Conservation (phyloP, 2,329 filamentous ascomycete genomes). For the Elsinoe ampelina region DNA sequence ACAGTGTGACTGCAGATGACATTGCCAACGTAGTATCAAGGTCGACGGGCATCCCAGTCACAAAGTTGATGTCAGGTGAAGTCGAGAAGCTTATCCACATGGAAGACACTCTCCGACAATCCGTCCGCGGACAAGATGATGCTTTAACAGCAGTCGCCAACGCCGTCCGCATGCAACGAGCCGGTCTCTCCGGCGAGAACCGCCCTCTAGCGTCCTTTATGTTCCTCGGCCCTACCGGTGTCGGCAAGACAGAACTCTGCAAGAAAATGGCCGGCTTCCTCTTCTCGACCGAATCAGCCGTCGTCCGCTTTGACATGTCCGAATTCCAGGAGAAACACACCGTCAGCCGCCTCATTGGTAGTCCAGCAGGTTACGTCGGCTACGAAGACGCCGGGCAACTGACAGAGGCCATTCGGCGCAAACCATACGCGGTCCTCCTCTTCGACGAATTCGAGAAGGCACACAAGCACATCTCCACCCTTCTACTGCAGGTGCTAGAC, state of each 20-base stretch:
- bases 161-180: slow-evolving; percentile 86
- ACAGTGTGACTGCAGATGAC: slow-evolving; percentile 90
- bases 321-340: slow-evolving; percentile 98
- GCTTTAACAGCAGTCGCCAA: slow-evolving; percentile 84
- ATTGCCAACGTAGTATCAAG: slow-evolving; percentile 87
- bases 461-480: slow-evolving; percentile 83
- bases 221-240: slow-evolving; percentile 93
- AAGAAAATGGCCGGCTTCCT: slow-evolving; percentile 91
- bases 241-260: slow-evolving; percentile 94
- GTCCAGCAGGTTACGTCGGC: slow-evolving; percentile 87
- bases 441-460: slow-evolving; percentile 99
- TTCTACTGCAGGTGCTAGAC: slow-evolving; percentile 88
- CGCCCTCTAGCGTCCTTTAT: slow-evolving; percentile 89
- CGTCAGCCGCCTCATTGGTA: slow-evolving; percentile 82
- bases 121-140: slow-evolving; percentile 87
- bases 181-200: slow-evolving; percentile 84
- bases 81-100: slow-evolving; percentile 92
- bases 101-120: slow-evolving; percentile 78
- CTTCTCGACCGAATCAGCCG: slow-evolving; percentile 83
- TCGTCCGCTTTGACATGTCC: slow-evolving; percentile 93
- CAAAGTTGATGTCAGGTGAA: slow-evolving; percentile 85
- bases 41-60: slow-evolving; percentile 84
- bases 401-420: slow-evolving; percentile 87
- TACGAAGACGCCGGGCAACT: slow-evolving; percentile 96
- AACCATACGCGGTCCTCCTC: slow-evolving; percentile 87